Base-by-base conservation (phyloP, 352 stramenopile species). In the Phytophthora citrophthora region DNA sequence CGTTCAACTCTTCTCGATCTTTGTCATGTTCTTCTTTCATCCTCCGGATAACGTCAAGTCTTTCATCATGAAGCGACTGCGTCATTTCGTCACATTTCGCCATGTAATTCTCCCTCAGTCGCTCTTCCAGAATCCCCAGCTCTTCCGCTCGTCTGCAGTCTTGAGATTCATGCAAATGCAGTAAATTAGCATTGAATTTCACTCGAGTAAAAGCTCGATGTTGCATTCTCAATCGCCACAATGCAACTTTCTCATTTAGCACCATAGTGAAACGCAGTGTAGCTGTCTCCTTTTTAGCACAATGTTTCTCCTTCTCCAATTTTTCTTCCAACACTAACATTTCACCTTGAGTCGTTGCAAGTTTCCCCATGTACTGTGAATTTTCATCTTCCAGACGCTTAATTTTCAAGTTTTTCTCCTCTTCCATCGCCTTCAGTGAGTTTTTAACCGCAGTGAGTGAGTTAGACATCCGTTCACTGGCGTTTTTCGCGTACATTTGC, bases 31-130 rank as follows among this genome's bases (percentile, higher is more conserved):
- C 52, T 9, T 79, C 70, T 15, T 84, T 80, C 54, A 85, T 72
- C 34, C 68, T 54, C 15, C 61, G 45, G n/a, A 92, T 61, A 1
- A 72, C 68, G 4, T 80, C 68, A 1, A 83, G 56, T 23, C 78
- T 69, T 40, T 88, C 79, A n/a, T 78, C 61, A 18, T 84, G 69
- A 8, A 90, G 70, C 0, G 62, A 69, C 45, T 89, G 77, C 1
- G 77, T 76, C 53, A 91, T 72, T 39, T 86, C 67, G 16, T 90
- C 79, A 36, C 79, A 89, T 61, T 87, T 88, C 13, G 74, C 65
- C 51, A 81, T 78, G n/a, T 76, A 88, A 20, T 86, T 58, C 1
- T 70, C 65, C 8, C 61, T 68, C 12, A 90, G 26, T 10, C 68
- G 61, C n/a, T 79, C 74, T 58, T 92, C 79, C 11, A 87, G 44